Conservation (phyloP, 2,329 filamentous ascomycete genomes). For the Fusarium graminum region DNA sequence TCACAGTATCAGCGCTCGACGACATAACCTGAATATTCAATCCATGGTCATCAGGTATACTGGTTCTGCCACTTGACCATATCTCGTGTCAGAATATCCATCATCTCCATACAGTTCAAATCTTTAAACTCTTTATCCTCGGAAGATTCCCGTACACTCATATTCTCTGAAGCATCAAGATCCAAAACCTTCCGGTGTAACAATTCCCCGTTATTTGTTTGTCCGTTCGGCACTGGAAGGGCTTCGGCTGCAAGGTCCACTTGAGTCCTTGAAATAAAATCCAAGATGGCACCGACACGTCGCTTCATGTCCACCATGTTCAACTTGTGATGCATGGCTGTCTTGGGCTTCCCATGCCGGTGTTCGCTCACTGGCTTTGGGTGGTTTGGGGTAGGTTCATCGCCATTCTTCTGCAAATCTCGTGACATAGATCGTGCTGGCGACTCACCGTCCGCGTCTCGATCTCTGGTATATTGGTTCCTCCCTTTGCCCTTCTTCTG, state of each 20-base stretch:
- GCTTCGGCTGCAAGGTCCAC: slow-evolving; percentile 82
- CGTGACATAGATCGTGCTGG: slow-evolving; percentile 68
- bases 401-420: slow-evolving; percentile 57
- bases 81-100: slow-evolving; percentile 85
- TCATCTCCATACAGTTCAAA: slow-evolving; percentile 87
- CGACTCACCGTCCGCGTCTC: slow-evolving; percentile 71
- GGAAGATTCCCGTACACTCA: slow-evolving; percentile 42
- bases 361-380: slow-evolving; percentile 59
- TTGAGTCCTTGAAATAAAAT: slow-evolving; percentile 91
- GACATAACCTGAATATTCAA: not conserved
- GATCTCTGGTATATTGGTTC: slow-evolving; percentile 86
- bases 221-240: slow-evolving; percentile 60
- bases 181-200: slow-evolving; percentile 55
- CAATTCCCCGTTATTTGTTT: slow-evolving; percentile 56
- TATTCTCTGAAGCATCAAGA: slow-evolving; percentile 45
- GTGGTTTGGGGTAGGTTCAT: slow-evolving; percentile 53
- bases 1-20: slow-evolving; percentile 2
- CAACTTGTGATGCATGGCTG: slow-evolving; percentile 72
- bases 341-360: slow-evolving; percentile 68
- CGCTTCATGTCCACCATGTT: slow-evolving; percentile 91
- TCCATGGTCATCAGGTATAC: slow-evolving; percentile 59
- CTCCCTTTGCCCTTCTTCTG: slow-evolving; percentile 77
- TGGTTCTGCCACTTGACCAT: slow-evolving; percentile 88
- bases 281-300: slow-evolving; percentile 84
- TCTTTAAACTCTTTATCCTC: slow-evolving; percentile 74